A percentile compares a stretch with the other conserved stretches of the same genome.
phyloP scores from a whole-genome alignment of 768 basidiomycete species.

The Solioccasus polychromus region DNA sequence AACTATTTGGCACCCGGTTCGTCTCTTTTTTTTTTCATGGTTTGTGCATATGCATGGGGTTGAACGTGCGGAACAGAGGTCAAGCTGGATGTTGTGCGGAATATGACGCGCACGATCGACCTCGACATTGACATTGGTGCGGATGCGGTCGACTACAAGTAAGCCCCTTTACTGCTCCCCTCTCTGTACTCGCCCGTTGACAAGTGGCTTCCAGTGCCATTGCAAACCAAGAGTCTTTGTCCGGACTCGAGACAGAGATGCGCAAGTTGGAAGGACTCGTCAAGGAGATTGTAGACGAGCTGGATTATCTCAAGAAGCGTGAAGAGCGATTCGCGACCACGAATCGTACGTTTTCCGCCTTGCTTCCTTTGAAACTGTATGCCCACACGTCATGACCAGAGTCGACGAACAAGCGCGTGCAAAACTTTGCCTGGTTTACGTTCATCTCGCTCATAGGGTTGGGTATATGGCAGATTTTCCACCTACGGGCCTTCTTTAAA shows the following conservation, averaged over 20 bases:
- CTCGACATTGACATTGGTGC: conserved; percentile 97
- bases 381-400: conserved; percentile 41
- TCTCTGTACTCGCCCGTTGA: background rate
- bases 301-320: conserved; percentile 86
- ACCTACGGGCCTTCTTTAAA: conserved; percentile 94
- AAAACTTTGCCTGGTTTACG: conserved; percentile 91
- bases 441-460: conserved; percentile 72
- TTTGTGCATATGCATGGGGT: background rate
- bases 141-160: conserved; percentile 99
- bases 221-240: conserved; percentile 96
- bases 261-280: conserved; percentile 93
- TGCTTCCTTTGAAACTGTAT: background rate
- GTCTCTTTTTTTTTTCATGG: background rate
- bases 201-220: conserved; percentile 65
- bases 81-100: conserved; percentile 43
- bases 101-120: conserved; percentile 72
- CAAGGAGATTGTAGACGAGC: conserved; percentile 92
- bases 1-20: conserved; percentile 74
- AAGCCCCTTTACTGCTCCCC: conserved; percentile 27
- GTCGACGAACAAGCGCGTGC: conserved; percentile 88
- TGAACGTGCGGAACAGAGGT: conserved; percentile 35
- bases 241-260: conserved; percentile 97
- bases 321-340: conserved; percentile 87
- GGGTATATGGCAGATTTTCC: conserved; percentile 94
- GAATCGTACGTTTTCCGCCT: conserved; percentile 64